phyloP scores from a whole-genome alignment of 371 early-diverging fungal species.

The Rhizopus sp. region DNA sequence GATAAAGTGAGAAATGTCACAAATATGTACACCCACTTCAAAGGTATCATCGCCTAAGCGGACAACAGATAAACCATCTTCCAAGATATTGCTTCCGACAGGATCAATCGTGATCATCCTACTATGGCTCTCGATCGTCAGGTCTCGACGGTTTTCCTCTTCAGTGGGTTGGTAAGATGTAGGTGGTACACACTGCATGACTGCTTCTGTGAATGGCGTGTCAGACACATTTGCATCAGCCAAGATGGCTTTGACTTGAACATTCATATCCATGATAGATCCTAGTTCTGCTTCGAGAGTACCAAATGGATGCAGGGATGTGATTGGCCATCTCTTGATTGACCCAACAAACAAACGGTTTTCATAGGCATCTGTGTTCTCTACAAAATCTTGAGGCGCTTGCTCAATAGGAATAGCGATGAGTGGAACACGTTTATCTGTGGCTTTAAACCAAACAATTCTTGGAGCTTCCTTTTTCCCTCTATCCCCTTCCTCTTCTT shows the following conservation, averaged over 20 bases:
- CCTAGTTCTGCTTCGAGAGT: slow-evolving; percentile 67
- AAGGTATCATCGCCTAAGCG: slow-evolving; percentile 71
- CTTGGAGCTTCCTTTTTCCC: slow-evolving; percentile 41
- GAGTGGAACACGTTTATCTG: slow-evolving; percentile 79
- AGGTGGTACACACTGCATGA: slow-evolving; percentile 68
- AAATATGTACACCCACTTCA: slow-evolving; percentile 96
- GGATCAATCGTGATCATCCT: slow-evolving; percentile 20
- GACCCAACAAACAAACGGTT: slow-evolving; percentile 64
- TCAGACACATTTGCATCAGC: slow-evolving; percentile 66
- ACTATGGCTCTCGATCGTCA: slow-evolving; percentile 25
- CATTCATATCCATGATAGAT: slow-evolving; percentile 63
- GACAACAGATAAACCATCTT: slow-evolving; percentile 90
- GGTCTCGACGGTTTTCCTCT: slow-evolving; percentile 67
- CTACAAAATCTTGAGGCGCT: slow-evolving; percentile 68
- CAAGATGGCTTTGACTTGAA: slow-evolving; percentile 74
- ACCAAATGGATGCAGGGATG: slow-evolving; percentile 74
- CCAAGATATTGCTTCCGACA: slow-evolving; percentile 54
- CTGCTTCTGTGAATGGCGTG: slow-evolving; percentile 60
- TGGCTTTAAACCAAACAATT: slow-evolving; percentile 86
- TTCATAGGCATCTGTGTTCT: slow-evolving; percentile 56
- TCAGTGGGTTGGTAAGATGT: slow-evolving; percentile 45
- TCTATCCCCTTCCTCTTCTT: slow-evolving; percentile 46
- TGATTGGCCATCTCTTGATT: slow-evolving; percentile 76
- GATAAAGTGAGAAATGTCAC: slow-evolving; percentile 98
- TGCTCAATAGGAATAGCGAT: slow-evolving; percentile 76